phyloP scores from a whole-genome alignment of 2,329 filamentous ascomycete genomes.

The Plenodomus lindquistii region DNA sequence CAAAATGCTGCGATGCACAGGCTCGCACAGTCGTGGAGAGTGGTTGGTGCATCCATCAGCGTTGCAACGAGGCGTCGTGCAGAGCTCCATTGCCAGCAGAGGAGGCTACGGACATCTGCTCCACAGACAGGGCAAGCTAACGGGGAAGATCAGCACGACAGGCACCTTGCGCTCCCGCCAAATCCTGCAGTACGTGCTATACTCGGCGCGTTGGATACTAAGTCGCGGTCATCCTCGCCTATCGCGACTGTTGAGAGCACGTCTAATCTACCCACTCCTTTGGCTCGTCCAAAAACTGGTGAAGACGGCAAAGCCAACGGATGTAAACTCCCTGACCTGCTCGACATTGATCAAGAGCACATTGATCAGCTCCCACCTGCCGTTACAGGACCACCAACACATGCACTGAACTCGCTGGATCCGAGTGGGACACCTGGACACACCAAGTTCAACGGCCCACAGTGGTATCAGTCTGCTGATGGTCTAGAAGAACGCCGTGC shows the following conservation, averaged over 20 bases:
- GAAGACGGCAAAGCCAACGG: slow-evolving; percentile 4
- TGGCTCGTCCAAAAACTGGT: slow-evolving; percentile 50
- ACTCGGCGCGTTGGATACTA: slow-evolving; percentile 37
- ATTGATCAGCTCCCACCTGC: slow-evolving; percentile 43
- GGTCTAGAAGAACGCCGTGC: slow-evolving; percentile 45
- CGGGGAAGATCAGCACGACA: slow-evolving; percentile 23
- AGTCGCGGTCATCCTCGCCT: slow-evolving; percentile 29
- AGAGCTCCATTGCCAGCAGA: slow-evolving; percentile 34
- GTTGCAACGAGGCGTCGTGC: slow-evolving; percentile 52
- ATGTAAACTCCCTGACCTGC: slow-evolving; percentile 23
- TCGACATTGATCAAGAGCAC: slow-evolving; percentile 44
- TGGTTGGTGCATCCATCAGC: slow-evolving; percentile 56
- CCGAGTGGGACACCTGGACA: slow-evolving; percentile 13
- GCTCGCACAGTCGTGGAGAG: slow-evolving; percentile 63
- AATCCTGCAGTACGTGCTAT: slow-evolving; percentile 42
- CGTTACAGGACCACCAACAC: slow-evolving; percentile 27
- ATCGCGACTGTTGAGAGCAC: slow-evolving; percentile 51
- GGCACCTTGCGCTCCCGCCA: slow-evolving; percentile 18
- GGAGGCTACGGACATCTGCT: slow-evolving; percentile 27
- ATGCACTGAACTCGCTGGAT: slow-evolving; percentile 1
- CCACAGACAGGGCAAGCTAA: slow-evolving; percentile 12
- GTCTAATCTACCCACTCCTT: slow-evolving; percentile 60
- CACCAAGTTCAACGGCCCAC: slow-evolving; percentile 31
- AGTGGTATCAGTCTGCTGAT: slow-evolving; percentile 40
- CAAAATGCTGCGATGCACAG: slow-evolving; percentile 55